Percentiles rank a stretch among this genome's conserved stretches.
Evolutionary conservation across 345 rosid genomes (phyloP).

Genomic region (Citrus trifoliata): DNA sequence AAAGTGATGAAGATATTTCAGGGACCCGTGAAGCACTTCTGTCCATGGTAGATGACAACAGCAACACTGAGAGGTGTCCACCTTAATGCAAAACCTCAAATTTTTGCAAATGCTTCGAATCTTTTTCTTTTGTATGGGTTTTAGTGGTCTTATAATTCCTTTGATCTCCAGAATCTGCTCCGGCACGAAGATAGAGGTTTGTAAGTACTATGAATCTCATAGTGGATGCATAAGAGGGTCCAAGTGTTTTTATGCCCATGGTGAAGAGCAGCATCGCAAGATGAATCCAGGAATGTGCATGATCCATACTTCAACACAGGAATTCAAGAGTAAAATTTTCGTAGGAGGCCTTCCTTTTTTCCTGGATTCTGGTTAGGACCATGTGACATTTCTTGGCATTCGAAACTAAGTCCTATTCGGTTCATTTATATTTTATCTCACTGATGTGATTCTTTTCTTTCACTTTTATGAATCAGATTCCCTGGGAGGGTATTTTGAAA

Average conservation of each 20-base stretch:
- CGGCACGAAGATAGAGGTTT: slow-evolving; percentile 29
- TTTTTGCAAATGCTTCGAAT: background rate
- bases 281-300: slow-evolving; percentile 23
- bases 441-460: background rate
- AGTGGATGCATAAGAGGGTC: slow-evolving; percentile 50
- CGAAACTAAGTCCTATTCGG: background rate
- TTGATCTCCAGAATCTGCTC: slow-evolving; percentile 26
- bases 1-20: slow-evolving; percentile 31
- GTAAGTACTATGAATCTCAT: slow-evolving; percentile 42
- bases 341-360: slow-evolving; percentile 53
- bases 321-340: slow-evolving; percentile 38
- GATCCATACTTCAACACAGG: slow-evolving; percentile 16
- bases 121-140: background rate
- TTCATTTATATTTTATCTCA: background rate
- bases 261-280: slow-evolving; percentile 37
- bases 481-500: slow-evolving; percentile 32
- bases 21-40: slow-evolving; percentile 27
- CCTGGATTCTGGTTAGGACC: slow-evolving; percentile 52
- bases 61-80: slow-evolving; percentile 29
- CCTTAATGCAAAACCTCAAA: background rate
- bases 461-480: slow-evolving; percentile 32
- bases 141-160: slow-evolving; percentile 5
- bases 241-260: slow-evolving; percentile 45
- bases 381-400: background rate
- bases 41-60: slow-evolving; percentile 29